phyloP scores from a whole-genome alignment of 2,329 filamentous ascomycete genomes.

The Cladobotryum protrusum region DNA sequence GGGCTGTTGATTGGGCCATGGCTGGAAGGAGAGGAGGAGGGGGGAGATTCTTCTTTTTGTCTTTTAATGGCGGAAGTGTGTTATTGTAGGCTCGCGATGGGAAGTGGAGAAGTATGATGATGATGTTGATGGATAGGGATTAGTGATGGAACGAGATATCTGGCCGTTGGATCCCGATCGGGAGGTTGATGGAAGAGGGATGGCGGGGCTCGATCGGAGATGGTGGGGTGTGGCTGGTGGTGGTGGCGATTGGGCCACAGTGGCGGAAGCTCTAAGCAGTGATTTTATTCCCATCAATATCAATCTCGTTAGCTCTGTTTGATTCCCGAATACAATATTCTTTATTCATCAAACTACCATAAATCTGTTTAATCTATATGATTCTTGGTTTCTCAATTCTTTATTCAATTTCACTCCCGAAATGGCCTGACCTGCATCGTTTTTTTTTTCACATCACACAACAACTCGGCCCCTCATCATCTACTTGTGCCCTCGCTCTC shows the following conservation, averaged over 20 bases:
- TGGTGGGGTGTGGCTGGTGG: not conserved
- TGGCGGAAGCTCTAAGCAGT: not conserved
- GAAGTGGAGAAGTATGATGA: not conserved
- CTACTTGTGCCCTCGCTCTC: too few species aligned
- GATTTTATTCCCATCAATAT: too few species aligned
- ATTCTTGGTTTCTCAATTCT: too few species aligned
- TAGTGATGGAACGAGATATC: not conserved
- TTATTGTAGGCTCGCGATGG: not conserved
- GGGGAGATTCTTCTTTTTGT: too few species aligned
- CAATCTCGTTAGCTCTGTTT: too few species aligned
- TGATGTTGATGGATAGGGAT: not conserved
- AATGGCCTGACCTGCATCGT: not conserved
- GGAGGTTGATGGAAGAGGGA: not conserved
- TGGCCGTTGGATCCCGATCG: not conserved
- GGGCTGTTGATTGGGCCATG: constrained; percentile 58
- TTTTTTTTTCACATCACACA: not conserved
- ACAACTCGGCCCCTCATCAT: not conserved
- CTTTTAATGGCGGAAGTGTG: too few species aligned
- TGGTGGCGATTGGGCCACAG: too few species aligned
- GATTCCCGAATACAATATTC: too few species aligned
- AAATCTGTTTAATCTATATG: too few species aligned
- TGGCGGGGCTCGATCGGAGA: not conserved
- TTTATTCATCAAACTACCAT: not conserved
- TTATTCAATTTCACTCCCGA: too few species aligned
- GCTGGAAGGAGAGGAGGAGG: not conserved